Conservation (phyloP, 768 basidiomycete genomes). For the Pulveroboletus sp. region DNA sequence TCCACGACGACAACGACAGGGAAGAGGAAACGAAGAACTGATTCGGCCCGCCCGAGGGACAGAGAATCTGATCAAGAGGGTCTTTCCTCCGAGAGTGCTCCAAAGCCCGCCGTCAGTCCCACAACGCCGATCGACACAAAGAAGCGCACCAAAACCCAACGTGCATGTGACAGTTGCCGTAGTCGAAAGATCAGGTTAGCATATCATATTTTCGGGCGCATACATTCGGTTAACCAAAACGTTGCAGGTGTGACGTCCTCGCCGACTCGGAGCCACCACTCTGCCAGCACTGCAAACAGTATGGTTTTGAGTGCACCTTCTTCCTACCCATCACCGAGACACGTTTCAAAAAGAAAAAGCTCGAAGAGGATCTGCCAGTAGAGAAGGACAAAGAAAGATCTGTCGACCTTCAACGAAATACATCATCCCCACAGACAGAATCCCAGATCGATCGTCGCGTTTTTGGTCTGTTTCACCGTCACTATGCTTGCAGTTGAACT, state of each 20-base stretch:
- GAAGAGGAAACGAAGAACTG: conserved; percentile 65
- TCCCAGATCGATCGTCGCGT: conserved; percentile 56
- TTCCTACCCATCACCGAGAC: conserved; percentile 99
- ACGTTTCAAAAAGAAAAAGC: conserved; percentile 93
- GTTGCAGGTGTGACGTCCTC: conserved; percentile 73
- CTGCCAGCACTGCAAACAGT: conserved; percentile 94
- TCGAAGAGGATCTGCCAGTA: conserved; percentile 60
- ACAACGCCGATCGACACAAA: conserved; percentile 53
- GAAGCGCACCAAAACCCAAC: conserved; percentile 89
- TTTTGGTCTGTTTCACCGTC: conserved; percentile 45
- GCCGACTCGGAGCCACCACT: conserved; percentile 70
- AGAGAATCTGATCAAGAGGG: conserved; percentile 61
- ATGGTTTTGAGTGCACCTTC: conserved; percentile 91
- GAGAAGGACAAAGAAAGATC: conserved; percentile 36
- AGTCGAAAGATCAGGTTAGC: conserved; percentile 80
- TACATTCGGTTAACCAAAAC: conserved; percentile 13
- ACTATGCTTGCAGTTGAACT: conserved; percentile 8
- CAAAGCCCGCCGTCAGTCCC: conserved; percentile 32
- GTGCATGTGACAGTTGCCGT: conserved; percentile 89
- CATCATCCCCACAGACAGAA: conserved; percentile 46
- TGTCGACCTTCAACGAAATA: conserved; percentile 28
- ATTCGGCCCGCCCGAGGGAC: conserved; percentile 38
- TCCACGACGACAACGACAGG: conserved; percentile 32
- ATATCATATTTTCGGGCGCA: background rate
- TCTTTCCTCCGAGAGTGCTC: conserved; percentile 43